Percentiles rank a stretch among this genome's conserved stretches.
These are phyloP conservation scores for Arabis alpina DNA, from an alignment of 345 rosid species.

Conservation along the genomic window DNA sequence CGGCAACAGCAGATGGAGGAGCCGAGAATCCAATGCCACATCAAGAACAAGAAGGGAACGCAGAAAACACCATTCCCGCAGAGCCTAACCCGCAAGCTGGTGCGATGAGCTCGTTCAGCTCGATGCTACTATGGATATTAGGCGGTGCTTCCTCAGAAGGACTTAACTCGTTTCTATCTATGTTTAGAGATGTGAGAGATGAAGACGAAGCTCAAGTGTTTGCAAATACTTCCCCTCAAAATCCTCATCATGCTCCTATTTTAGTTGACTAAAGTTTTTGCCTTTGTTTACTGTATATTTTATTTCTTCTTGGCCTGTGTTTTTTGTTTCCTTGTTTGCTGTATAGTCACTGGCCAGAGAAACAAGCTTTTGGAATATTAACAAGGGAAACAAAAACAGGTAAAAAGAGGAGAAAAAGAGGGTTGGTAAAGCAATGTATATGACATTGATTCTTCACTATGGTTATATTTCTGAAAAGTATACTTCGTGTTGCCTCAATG, in stretches of 20 bases:
- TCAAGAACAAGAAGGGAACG: slow-evolving; percentile 44
- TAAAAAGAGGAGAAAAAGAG: not conserved
- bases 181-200: slow-evolving; percentile 91
- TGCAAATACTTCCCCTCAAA: slow-evolving; percentile 35
- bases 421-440: slow-evolving; percentile 9
- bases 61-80: slow-evolving; percentile 51
- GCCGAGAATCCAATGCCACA: slow-evolving; percentile 50
- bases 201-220: slow-evolving; percentile 65
- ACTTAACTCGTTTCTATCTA: slow-evolving; percentile 77
- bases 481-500: no score
- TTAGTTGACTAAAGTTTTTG: slow-evolving; percentile 29
- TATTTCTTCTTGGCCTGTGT: not conserved
- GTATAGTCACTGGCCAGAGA: slow-evolving; percentile 30
- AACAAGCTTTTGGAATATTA: slow-evolving; percentile 25
- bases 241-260: slow-evolving; percentile 33
- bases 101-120: slow-evolving; percentile 79
- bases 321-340: slow-evolving; percentile 27
- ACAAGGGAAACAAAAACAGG: slow-evolving; percentile 12
- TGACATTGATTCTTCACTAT: slow-evolving; percentile 1
- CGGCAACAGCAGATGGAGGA: slow-evolving; percentile 41
- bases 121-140: slow-evolving; percentile 85
- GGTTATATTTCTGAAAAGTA: no score
- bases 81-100: slow-evolving; percentile 64
- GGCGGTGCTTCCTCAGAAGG: slow-evolving; percentile 97
- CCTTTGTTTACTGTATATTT: slow-evolving; percentile 24